Base-by-base conservation (phyloP, 768 basidiomycete genomes). In the Phlebiopsis flavidoalba region DNA sequence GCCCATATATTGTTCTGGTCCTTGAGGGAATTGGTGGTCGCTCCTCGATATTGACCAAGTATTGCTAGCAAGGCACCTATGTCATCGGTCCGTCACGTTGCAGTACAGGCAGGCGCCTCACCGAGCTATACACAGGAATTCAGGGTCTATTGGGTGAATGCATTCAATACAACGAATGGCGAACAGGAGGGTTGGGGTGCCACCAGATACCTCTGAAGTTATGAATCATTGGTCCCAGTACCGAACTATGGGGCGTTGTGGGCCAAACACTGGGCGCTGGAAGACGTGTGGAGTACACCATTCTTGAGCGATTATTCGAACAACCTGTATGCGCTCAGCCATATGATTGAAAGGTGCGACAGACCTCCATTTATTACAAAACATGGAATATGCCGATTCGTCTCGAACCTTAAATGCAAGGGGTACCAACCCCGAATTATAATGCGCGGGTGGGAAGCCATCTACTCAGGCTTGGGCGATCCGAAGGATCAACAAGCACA, bases 201-300 rank as follows among this genome's bases (percentile, higher is more conserved):
- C n/a, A n/a, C n/a, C n/a, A n/a, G n/a, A n/a, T n/a, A n/a, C n/a
- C n/a, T n/a, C n/a, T 40, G 74, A 77, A 37, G 75, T 83, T 43
- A 80, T 91, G 62, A n/a, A n/a, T n/a, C n/a, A 76, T 88, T 59
- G 87, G 83, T 0, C 89, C 88, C 0, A 86, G 80, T 61, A n/a
- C n/a, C n/a, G n/a, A n/a, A n/a, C 68, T 88, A n/a, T n/a, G n/a
- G n/a, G n/a, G 80, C 78, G 55, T 21, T 60, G 52, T n/a, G n/a
- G n/a, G n/a, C 33, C 57, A 54, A 54, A 51, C n/a, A n/a, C 21
- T 87, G 84, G 84, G 70, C 69, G 7, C 82, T 80, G 0, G 77
- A 85, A 63, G 68, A 77, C 48, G 74, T 83, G 2, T 83, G 79
- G 77, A 70, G 80, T 43, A 80, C 83, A 0, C 80, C 80, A 2